Conservation (phyloP, 164 flowering plant species). For the Santalum album region DNA sequence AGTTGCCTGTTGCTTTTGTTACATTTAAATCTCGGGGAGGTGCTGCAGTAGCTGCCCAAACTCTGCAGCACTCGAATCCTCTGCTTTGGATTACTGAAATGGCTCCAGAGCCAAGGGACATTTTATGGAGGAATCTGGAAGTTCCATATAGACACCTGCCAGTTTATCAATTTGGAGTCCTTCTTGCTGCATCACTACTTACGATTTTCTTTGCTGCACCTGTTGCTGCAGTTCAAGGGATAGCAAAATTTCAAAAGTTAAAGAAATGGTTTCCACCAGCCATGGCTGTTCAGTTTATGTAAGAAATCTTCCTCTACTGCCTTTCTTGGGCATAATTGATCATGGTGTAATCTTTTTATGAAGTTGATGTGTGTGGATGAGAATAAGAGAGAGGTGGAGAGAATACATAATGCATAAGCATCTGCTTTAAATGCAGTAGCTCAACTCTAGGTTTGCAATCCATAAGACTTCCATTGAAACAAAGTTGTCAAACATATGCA, state of each 20-base stretch:
- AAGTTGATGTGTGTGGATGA: too few species aligned
- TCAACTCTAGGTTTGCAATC: too few species aligned
- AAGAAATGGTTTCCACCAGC: conserved; percentile 91
- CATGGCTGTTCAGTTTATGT: conserved; percentile 73
- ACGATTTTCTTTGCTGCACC: conserved; percentile 84
- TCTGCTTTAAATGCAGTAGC: too few species aligned
- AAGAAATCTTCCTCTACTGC: conserved; percentile 14
- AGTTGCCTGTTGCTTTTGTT: conserved; percentile 83
- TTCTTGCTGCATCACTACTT: conserved; percentile 46
- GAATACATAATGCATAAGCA: too few species aligned
- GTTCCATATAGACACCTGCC: conserved; percentile 37
- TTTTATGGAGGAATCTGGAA: conserved; percentile 64
- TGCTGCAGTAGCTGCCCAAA: conserved; percentile 68
- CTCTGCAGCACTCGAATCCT: conserved; percentile 78
- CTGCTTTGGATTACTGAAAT: conserved; percentile 64
- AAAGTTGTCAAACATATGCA: too few species aligned
- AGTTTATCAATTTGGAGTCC: conserved; percentile 43
- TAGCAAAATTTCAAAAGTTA: conserved; percentile 67
- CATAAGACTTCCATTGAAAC: too few species aligned
- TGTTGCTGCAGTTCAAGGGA: conserved; percentile 90
- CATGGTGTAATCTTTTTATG: not conserved
- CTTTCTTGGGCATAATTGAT: not conserved
- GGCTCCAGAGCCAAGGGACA: conserved; percentile 94
- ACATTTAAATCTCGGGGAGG: conserved; percentile 69
- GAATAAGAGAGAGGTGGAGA: too few species aligned